These are phyloP conservation scores for Trichoderma semiorbis DNA, from an alignment of 2,329 filamentous ascomycete species.

Conservation along the genomic window DNA sequence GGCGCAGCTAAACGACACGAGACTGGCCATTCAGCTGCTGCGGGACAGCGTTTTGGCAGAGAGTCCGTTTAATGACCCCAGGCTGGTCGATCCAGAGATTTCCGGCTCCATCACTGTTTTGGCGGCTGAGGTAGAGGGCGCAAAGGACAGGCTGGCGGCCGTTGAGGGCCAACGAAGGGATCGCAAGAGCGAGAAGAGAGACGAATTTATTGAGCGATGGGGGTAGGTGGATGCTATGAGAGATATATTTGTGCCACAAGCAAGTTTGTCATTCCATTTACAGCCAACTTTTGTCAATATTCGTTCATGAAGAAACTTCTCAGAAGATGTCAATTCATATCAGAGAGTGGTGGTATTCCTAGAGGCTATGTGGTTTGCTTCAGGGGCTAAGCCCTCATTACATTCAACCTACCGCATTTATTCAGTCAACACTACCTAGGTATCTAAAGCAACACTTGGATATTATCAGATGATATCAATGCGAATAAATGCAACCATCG, in stretches of 20 bases:
- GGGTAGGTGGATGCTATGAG: background rate
- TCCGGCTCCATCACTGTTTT: conserved; percentile 48
- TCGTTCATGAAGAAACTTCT: background rate
- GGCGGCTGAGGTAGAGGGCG: conserved; percentile 42
- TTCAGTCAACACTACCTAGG: background rate
- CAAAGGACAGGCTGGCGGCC: conserved; percentile 37
- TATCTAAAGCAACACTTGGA: background rate
- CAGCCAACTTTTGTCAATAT: background rate
- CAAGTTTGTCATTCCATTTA: background rate
- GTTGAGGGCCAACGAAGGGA: conserved; percentile 37
- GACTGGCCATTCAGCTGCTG: conserved; percentile 46
- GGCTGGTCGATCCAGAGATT: conserved; percentile 51
- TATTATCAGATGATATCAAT: background rate
- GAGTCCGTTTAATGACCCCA: conserved; percentile 45
- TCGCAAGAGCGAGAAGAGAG: conserved; percentile 44
- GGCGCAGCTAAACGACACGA: conserved; percentile 45
- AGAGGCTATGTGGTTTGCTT: background rate
- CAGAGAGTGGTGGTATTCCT: background rate
- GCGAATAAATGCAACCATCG: background rate
- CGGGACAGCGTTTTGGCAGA: conserved; percentile 53
- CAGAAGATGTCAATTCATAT: background rate
- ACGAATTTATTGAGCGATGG: conserved; percentile 44
- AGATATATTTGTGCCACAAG: background rate
- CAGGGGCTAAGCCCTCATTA: background rate
- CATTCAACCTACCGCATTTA: background rate